Base-by-base conservation (phyloP, 177 flowering plant genomes). In the Vitis hybrid region DNA sequence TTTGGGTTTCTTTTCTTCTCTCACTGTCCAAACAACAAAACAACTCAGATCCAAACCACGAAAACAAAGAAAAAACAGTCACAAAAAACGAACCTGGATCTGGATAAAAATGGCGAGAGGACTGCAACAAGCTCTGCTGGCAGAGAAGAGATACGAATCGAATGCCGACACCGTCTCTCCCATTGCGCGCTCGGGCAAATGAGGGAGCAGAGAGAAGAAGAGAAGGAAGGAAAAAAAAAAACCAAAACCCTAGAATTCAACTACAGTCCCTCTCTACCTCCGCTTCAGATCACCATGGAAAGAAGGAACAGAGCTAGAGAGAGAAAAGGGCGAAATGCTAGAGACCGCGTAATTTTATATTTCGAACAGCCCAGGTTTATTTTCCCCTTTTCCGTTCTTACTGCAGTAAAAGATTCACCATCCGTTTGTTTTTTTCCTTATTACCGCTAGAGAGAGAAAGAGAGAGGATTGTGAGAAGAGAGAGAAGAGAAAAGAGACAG, bases 71-170 rank as follows among this genome's bases (percentile, higher is more conserved):
- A 39, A 2, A 26, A 45, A 48, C 12, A 61, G 31, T 12, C 33
- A 67, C 18, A 2, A 2, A 1, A 45, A 50, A 53, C 51, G 15
- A 49, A 95, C 98, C 99, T 95, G 99, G 89, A 91, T 91, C 98
- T 95, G 99, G 65, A 95, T 26, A 80, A 90, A 91, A 59, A 89
- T 69, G 10, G 92, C 98, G 55, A 91, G 15, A 51, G 90, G 84
- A 75, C 80, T 75, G 58, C 85, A 87, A 50, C 79, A 90, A 15
- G 90, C 86, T 73, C 81, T 76, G 87, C 92, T 91, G 18, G 92
- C 88, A 19, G 86, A 77, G 74, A 90, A 71, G 70, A 95, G 83
- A 56, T 89, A 75, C 60, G 80, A 71, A 67, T 91, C 97, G 18
- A 93, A 70, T 39, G 79, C 74, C 60, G 82, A 52, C 87, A 79